Base-by-base conservation (phyloP, 768 basidiomycete genomes). In the Tubosaeta brunneosetosa region DNA sequence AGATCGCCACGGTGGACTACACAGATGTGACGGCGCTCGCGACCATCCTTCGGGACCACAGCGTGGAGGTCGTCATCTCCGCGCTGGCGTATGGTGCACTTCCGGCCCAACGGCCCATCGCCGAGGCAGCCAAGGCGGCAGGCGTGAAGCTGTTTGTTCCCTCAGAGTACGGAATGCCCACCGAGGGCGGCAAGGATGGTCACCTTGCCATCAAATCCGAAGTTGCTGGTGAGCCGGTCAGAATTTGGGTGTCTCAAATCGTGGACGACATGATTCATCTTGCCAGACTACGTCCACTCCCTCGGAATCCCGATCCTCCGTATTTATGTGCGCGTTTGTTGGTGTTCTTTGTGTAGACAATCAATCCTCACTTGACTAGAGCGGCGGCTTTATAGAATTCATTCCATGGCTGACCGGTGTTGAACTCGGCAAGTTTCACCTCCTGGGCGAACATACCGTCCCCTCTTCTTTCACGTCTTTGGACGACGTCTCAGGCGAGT, bases 61-160 rank as follows among this genome's bases (percentile, higher is more conserved):
- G 61, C 3, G 64, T 72, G 11, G 60, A 73, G 36, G 72, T 73
- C 13, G 56, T 73, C 34, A 40, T 73, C 33, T 73, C 70, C 13
- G 65, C 70, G 6, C 37, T 73, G 36, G 65, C 67, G 14, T 63
- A 59, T 3, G 63, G 58, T 7, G 71, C 61, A 7, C 56, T 66
- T 13, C 38, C 49, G 3, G 56, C 55, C 6, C 71, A 72, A 47
- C 56, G 56, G 26, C 40, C 56, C 2, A 50, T 74, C 33, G 71
- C 66, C 13, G 66, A 69, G 7, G 73, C 73, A 13, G 69, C 74
- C 25, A 71, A 70, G 50, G 60, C 57, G 34, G 73, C 72, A 0
- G 66, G 61, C 1, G 70, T 74, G 17, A 69, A 70, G 55, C 37
- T 75, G 44, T 73, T 74, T 44, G 71, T 71, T n/a, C 71, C 73